Percentiles rank a stretch among this genome's conserved stretches.
Evolutionary conservation across 257 asterid species (phyloP).

Genomic region (Ligustrum vulgare): DNA sequence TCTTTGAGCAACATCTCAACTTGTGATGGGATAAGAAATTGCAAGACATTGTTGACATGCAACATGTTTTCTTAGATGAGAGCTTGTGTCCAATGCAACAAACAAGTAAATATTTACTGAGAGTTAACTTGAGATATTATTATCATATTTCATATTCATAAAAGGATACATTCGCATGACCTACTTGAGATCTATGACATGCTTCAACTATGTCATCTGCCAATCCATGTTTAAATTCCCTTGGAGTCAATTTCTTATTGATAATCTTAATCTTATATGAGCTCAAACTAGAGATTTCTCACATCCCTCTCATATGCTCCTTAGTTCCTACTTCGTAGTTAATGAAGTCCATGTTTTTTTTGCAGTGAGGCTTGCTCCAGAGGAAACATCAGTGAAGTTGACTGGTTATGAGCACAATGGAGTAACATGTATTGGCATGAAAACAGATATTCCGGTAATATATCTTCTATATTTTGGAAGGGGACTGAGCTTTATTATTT

Average conservation of each 20-base stretch:
- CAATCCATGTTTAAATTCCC: neutral
- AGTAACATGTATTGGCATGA: constrained; percentile 91
- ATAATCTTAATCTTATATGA: constrained; percentile 1
- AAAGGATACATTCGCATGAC: neutral
- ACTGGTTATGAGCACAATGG: constrained; percentile 84
- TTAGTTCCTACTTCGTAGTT: neutral
- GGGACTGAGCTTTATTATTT: constrained; percentile 2
- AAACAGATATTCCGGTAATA: constrained; percentile 83
- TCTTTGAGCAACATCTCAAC: no score
- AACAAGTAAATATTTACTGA: no score
- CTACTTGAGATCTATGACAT: constrained; percentile 8
- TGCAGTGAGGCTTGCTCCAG: constrained; percentile 97
- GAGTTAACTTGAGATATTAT: neutral
- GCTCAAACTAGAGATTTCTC: neutral
- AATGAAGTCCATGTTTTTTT: constrained; percentile 23
- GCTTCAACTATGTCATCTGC: neutral
- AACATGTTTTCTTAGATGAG: no score
- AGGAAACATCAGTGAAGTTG: constrained; percentile 62
- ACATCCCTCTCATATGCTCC: neutral
- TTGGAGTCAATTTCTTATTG: neutral
- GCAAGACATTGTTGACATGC: no score
- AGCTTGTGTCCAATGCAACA: neutral
- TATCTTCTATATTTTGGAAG: constrained; percentile 10
- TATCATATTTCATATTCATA: neutral
- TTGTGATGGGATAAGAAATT: no score